phyloP scores from a whole-genome alignment of 2,329 filamentous ascomycete species.

The Orbilia ellipsospora region DNA sequence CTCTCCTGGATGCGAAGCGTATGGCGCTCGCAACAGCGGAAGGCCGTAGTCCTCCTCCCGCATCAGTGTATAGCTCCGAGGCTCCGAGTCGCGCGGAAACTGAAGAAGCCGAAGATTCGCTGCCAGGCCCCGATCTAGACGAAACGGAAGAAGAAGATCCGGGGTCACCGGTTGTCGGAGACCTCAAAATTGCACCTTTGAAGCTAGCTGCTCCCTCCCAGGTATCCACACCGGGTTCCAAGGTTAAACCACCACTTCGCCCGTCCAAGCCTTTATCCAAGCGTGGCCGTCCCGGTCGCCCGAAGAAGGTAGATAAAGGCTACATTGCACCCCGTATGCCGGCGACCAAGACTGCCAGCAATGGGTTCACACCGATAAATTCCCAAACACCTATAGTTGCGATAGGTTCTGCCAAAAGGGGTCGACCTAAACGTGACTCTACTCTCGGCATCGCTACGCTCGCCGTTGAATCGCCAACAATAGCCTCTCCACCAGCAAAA shows the following conservation, averaged over 20 bases:
- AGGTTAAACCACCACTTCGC: conserved; percentile 21
- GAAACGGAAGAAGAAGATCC: conserved; percentile 9
- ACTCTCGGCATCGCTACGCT: conserved; percentile 4
- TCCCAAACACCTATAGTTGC: neutral
- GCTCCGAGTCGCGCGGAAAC: conserved; percentile 31
- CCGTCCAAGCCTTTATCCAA: conserved; percentile 38
- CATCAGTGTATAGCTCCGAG: conserved; percentile 42
- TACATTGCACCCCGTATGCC: conserved; percentile 22
- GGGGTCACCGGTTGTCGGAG: conserved; percentile 29
- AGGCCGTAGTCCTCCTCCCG: conserved; percentile 41
- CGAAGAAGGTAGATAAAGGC: conserved; percentile 31
- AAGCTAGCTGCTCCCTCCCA: neutral
- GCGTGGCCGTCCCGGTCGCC: conserved; percentile 35
- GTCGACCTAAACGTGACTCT: conserved; percentile 31
- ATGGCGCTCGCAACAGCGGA: conserved; percentile 48
- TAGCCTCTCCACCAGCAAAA: conserved; percentile 33
- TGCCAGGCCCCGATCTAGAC: neutral
- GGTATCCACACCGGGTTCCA: neutral
- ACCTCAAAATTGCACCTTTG: conserved; percentile 15
- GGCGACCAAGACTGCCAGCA: neutral
- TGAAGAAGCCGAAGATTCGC: conserved; percentile 25
- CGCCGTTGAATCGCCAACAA: conserved; percentile 12
- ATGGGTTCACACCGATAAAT: conserved; percentile 35
- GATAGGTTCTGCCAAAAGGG: conserved; percentile 21
- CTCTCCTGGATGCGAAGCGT: conserved; percentile 45